Conservation (phyloP, 2,329 filamentous ascomycete genomes). For the Cyphellophora europaea region DNA sequence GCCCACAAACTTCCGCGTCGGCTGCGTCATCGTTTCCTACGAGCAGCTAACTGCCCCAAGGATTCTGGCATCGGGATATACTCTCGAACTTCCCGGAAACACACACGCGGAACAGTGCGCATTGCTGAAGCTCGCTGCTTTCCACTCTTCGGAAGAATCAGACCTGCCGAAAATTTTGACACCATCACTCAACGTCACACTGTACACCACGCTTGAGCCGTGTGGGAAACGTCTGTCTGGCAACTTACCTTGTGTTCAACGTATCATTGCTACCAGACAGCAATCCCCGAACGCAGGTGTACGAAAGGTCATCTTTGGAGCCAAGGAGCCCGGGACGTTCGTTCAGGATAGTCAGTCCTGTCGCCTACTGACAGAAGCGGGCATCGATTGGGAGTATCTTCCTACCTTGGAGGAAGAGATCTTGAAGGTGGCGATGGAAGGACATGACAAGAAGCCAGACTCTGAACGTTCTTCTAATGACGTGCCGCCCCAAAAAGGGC, state of each 20-base stretch:
- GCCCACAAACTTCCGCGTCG: slow-evolving; percentile 87
- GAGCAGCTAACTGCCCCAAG: slow-evolving; percentile 20
- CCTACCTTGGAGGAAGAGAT: slow-evolving; percentile 72
- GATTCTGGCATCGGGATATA: slow-evolving; percentile 78
- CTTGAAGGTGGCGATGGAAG: slow-evolving; percentile 69
- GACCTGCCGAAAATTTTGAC: slow-evolving; percentile 41
- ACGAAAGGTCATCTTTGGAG: slow-evolving; percentile 73
- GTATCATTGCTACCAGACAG: slow-evolving; percentile 51
- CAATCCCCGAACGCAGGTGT: slow-evolving; percentile 49
- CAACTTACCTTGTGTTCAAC: slow-evolving; percentile 55
- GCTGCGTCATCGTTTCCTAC: slow-evolving; percentile 64
- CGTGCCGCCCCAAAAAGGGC: not conserved
- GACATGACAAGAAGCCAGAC: slow-evolving; percentile 48
- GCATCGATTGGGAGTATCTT: slow-evolving; percentile 65
- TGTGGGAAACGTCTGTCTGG: slow-evolving; percentile 37
- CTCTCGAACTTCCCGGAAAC: slow-evolving; percentile 81
- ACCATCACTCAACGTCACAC: slow-evolving; percentile 39
- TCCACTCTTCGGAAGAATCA: slow-evolving; percentile 41
- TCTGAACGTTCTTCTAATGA: too few species aligned
- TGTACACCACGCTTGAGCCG: slow-evolving; percentile 83
- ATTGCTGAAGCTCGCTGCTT: slow-evolving; percentile 54
- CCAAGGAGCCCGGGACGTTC: slow-evolving; percentile 83
- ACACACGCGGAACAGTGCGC: slow-evolving; percentile 96
- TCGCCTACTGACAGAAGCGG: slow-evolving; percentile 58
- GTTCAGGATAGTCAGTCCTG: slow-evolving; percentile 73